Conservation (phyloP, 257 asterid genomes). For the Rehmannia glutinosa region DNA sequence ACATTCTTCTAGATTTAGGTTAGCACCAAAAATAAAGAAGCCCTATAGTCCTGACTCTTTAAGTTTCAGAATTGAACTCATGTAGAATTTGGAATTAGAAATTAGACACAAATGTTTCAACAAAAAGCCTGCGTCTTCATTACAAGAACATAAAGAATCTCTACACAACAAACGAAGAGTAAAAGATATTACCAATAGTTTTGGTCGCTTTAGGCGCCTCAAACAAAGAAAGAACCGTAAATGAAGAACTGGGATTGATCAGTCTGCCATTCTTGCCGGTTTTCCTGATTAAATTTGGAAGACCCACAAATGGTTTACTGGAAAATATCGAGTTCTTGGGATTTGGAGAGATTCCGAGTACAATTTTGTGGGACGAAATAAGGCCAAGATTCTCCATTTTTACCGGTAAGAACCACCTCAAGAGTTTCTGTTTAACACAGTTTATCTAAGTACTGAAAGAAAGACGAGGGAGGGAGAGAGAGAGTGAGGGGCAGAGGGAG, state of each 20-base stretch:
- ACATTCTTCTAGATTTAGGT: not conserved
- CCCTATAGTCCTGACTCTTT: not conserved
- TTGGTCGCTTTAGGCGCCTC: constrained; percentile 44
- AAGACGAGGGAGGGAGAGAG: too few species aligned
- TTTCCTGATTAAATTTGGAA: constrained; percentile 42
- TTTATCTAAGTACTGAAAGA: constrained; percentile 8
- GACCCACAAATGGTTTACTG: constrained; percentile 50
- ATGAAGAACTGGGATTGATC: constrained; percentile 33
- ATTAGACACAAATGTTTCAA: not conserved
- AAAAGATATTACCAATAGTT: constrained; percentile 41
- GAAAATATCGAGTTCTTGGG: constrained; percentile 41
- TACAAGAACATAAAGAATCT: not conserved
- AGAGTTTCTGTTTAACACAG: not conserved
- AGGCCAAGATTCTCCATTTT: constrained; percentile 65
- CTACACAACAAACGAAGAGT: not conserved
- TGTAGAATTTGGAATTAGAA: not conserved
- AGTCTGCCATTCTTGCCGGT: constrained; percentile 24
- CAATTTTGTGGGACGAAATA: constrained; percentile 65
- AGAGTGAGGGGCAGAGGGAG: not conserved
- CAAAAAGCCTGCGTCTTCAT: not conserved
- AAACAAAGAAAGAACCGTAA: constrained; percentile 36
- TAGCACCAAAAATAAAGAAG: not conserved
- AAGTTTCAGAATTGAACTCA: not conserved
- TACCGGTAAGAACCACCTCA: not conserved
- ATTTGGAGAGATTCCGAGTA: constrained; percentile 52